Percentiles rank a stretch among this genome's conserved stretches.
Conservation (phyloP, 148 eudicot genomes). For the Camellia granthamiana region DNA sequence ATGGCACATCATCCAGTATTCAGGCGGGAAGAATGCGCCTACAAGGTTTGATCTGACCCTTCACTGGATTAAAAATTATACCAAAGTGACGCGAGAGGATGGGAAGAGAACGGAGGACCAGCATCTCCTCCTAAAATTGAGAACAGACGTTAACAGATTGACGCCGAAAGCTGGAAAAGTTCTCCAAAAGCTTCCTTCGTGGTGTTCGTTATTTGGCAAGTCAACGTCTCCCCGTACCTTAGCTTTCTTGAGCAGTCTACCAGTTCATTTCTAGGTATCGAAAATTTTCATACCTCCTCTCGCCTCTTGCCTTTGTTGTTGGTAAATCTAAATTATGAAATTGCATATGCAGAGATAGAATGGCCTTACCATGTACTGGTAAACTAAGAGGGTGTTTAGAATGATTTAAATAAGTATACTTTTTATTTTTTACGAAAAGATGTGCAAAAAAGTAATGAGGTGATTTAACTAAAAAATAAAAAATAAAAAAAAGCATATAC, state of each 20-base stretch:
- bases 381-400: too few relatives aligned
- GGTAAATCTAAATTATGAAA: too few relatives aligned
- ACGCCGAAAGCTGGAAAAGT: constrained; percentile 58
- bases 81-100: constrained; percentile 18
- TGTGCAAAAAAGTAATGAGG: too few relatives aligned
- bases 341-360: too few relatives aligned
- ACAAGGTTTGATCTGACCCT: constrained; percentile 65
- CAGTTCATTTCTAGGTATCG: constrained; percentile 34
- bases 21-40: constrained; percentile 86
- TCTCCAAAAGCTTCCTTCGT: constrained; percentile 74
- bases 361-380: too few relatives aligned
- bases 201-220: constrained; percentile 92
- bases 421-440: too few relatives aligned
- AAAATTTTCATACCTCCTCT: background rate
- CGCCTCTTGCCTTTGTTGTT: too few relatives aligned
- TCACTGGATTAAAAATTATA: constrained; percentile 44
- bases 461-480: too few relatives aligned
- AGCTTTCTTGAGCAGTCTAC: constrained; percentile 65
- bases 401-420: too few relatives aligned
- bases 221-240: constrained; percentile 79
- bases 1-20: constrained; percentile 86
- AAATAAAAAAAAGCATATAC: too few relatives aligned
- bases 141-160: constrained; percentile 72
- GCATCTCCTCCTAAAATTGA: constrained; percentile 51
- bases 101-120: constrained; percentile 15